These are phyloP conservation scores for Penicillium sp. DNA, from an alignment of 2,329 filamentous ascomycete genomes.

Conservation along the genomic window DNA sequence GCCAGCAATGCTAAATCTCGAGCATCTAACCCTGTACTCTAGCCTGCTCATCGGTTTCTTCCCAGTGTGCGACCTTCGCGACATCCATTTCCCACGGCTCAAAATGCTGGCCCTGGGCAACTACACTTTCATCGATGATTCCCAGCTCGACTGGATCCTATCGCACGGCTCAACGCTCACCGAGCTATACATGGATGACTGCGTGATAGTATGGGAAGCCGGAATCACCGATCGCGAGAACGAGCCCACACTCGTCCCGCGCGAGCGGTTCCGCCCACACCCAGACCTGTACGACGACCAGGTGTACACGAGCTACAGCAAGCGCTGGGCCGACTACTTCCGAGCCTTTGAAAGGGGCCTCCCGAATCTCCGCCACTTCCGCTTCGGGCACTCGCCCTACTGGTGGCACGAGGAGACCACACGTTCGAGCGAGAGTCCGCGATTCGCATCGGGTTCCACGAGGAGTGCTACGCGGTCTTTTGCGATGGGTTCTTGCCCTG, in stretches of 20 bases:
- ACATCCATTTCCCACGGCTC: constrained; percentile 45
- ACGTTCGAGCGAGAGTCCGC: constrained; percentile 25
- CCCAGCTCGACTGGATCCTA: constrained; percentile 55
- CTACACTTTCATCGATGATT: constrained; percentile 51
- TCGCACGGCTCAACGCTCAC: constrained; percentile 45
- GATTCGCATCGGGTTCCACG: constrained; percentile 22
- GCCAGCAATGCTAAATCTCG: constrained; percentile 22
- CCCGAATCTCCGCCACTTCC: neutral
- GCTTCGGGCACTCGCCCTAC: neutral
- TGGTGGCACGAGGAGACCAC: neutral
- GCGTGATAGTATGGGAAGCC: constrained; percentile 38
- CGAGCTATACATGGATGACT: constrained; percentile 52
- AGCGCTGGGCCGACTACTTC: constrained; percentile 7
- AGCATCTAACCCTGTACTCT: constrained; percentile 47
- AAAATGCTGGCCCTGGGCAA: constrained; percentile 47
- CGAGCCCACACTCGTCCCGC: neutral
- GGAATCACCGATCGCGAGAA: neutral
- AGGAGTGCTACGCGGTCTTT: constrained; percentile 27
- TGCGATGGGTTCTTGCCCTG: constrained; percentile 24
- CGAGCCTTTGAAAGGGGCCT: neutral
- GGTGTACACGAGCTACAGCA: neutral
- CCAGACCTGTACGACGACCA: neutral
- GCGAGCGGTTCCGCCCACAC: neutral
- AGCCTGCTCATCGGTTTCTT: constrained; percentile 48
- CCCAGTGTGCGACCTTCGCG: constrained; percentile 44